A percentile compares a stretch with the other conserved stretches of the same genome.
phyloP scores from a whole-genome alignment of 179 eudicot species.

The Silene noctiflora region DNA sequence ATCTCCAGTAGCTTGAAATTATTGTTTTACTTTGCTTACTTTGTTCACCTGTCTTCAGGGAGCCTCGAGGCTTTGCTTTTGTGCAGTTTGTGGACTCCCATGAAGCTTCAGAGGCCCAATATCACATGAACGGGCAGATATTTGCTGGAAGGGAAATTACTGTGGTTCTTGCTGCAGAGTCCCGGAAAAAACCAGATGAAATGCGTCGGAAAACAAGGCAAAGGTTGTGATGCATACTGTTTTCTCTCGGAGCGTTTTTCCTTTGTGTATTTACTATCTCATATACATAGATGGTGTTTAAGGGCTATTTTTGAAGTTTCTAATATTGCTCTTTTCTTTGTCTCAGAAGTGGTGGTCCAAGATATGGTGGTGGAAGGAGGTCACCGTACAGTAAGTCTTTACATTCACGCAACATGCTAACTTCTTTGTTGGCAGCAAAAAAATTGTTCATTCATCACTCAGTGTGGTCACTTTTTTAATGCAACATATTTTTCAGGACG shows the following conservation, averaged over 20 bases:
- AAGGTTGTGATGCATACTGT: constrained; percentile 30
- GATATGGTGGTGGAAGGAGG: constrained; percentile 44
- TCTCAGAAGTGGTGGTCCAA: constrained; percentile 42
- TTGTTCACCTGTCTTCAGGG: constrained; percentile 36
- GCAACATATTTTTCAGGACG: constrained; percentile 33
- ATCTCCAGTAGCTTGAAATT: background rate
- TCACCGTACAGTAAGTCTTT: constrained; percentile 48
- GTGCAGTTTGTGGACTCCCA: constrained; percentile 66
- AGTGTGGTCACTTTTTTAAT: background rate
- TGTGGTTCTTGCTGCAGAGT: constrained; percentile 67
- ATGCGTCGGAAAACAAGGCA: constrained; percentile 61
- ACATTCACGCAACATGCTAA: background rate
- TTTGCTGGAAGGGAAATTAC: constrained; percentile 75
- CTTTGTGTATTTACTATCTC: background rate
- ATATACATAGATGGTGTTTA: background rate
- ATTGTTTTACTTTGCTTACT: constrained; percentile 4
- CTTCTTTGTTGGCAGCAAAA: background rate
- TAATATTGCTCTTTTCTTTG: constrained; percentile 7
- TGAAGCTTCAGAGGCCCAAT: constrained; percentile 71
- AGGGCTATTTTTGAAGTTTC: background rate
- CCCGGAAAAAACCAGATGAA: constrained; percentile 67
- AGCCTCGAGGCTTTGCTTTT: constrained; percentile 82
- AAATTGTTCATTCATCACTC: background rate
- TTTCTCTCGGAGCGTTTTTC: background rate
- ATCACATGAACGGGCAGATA: constrained; percentile 60